Conservation (phyloP, 2,329 filamentous ascomycete genomes). For the Epichloe elymi region DNA sequence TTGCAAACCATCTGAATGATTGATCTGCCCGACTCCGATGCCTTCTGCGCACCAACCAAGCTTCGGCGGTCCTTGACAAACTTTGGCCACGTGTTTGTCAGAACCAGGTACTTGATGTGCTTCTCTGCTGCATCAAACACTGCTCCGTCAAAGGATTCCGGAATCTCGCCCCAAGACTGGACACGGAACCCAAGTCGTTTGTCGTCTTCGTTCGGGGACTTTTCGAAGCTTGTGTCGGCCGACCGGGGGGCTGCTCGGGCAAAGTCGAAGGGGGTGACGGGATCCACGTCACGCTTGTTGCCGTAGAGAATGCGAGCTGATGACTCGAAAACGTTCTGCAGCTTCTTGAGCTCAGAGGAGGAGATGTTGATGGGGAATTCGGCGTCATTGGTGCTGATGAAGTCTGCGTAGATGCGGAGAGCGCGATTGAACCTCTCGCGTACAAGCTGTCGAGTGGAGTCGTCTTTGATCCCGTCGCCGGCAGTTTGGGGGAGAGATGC, state of each 20-base stretch:
- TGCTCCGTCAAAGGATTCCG: constrained; percentile 31
- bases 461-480: constrained; percentile 9
- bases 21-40: constrained; percentile 5
- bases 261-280: constrained; percentile 25
- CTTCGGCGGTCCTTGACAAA: constrained; percentile 29
- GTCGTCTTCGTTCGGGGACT: background rate
- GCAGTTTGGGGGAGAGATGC: constrained; percentile 15
- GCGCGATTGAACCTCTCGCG: constrained; percentile 43
- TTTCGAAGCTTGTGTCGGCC: background rate
- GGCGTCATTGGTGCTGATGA: constrained; percentile 45
- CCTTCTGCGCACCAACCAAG: constrained; percentile 11
- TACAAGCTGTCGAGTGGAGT: constrained; percentile 16
- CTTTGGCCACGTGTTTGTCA: constrained; percentile 56
- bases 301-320: constrained; percentile 31
- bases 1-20: constrained; percentile 3
- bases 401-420: constrained; percentile 46
- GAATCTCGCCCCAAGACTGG: constrained; percentile 28
- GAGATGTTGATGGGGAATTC: constrained; percentile 55
- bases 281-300: constrained; percentile 21
- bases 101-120: constrained; percentile 52
- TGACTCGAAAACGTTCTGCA: constrained; percentile 42
- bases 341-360: constrained; percentile 33
- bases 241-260: background rate
- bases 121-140: constrained; percentile 47
- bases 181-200: constrained; percentile 5